Evolutionary conservation across 2,329 filamentous ascomycete species (phyloP).

Genomic region (Colletotrichum simmondsii): DNA sequence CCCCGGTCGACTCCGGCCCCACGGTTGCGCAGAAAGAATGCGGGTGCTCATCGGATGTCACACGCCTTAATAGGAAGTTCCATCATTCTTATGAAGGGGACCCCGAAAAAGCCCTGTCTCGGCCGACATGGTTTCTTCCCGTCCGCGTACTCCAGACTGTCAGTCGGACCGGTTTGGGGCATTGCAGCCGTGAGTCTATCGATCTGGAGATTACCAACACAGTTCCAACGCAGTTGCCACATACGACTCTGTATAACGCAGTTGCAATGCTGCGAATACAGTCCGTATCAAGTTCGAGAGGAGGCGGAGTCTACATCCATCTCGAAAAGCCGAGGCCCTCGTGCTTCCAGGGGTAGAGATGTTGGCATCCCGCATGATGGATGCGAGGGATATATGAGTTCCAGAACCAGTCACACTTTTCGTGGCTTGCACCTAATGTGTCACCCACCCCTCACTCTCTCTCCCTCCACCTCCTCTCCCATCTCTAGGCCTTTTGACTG

Average conservation of each 20-base stretch:
- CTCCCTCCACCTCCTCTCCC: background rate
- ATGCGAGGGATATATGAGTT: slow-evolving; percentile 30
- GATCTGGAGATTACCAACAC: background rate
- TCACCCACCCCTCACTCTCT: background rate
- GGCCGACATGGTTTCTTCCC: background rate
- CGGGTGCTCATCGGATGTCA: background rate
- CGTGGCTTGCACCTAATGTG: background rate
- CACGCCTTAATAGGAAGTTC: slow-evolving; percentile 25
- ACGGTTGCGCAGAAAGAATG: background rate
- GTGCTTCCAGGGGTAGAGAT: background rate
- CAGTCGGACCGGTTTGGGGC: slow-evolving; percentile 11
- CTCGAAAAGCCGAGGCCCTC: slow-evolving; percentile 1
- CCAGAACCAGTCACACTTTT: slow-evolving; percentile 5
- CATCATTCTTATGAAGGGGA: background rate
- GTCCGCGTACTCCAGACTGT: background rate
- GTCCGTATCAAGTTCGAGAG: background rate
- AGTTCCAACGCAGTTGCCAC: background rate
- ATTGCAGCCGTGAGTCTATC: slow-evolving; percentile 18
- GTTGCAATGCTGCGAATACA: background rate
- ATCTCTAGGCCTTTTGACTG: slow-evolving; percentile 9
- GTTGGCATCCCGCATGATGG: background rate
- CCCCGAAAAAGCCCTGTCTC: background rate
- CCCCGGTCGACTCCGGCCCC: background rate
- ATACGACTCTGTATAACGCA: background rate
- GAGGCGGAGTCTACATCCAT: background rate